Percentiles rank a stretch among this genome's conserved stretches.
phyloP scores from a whole-genome alignment of 306 rosid genomes.

The Myrica gale region DNA sequence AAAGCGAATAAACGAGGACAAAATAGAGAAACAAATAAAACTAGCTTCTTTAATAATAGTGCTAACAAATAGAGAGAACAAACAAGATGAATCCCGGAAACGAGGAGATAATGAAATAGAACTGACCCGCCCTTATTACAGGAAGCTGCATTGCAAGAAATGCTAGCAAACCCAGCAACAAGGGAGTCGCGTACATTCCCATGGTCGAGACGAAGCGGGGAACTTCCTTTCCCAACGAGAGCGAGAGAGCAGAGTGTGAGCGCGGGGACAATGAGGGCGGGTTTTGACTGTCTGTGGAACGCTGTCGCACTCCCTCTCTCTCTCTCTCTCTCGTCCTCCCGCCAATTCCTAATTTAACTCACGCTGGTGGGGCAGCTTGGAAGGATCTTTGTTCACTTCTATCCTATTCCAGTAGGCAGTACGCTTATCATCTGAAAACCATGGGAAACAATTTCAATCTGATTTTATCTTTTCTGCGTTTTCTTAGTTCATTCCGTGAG shows the following conservation, averaged over 20 bases:
- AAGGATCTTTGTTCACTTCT: background rate
- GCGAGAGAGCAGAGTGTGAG: background rate
- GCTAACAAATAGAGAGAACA: constrained; percentile 13
- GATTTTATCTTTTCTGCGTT: too few species aligned
- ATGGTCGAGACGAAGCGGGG: constrained; percentile 39
- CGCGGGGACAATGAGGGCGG: background rate
- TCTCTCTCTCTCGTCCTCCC: constrained; percentile 3
- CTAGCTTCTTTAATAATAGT: constrained; percentile 8
- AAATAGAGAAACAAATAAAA: constrained; percentile 18
- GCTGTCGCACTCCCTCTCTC: constrained; percentile 10
- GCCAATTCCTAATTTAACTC: background rate
- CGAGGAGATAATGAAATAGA: constrained; percentile 25
- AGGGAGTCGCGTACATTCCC: constrained; percentile 34
- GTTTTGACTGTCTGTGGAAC: constrained; percentile 13
- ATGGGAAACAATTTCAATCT: too few species aligned
- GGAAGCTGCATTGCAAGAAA: constrained; percentile 67
- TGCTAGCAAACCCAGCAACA: constrained; percentile 48
- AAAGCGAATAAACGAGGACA: background rate
- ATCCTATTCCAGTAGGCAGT: background rate
- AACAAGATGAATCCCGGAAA: constrained; percentile 22
- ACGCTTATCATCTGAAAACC: background rate
- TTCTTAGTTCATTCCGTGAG: too few species aligned
- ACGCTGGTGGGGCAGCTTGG: background rate
- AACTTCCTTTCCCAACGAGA: constrained; percentile 13
- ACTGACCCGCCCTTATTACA: constrained; percentile 70